A percentile compares a stretch with the other conserved stretches of the same genome.
phyloP scores from a whole-genome alignment of 352 stramenopile genomes.

The Elongisporangium prolatum region DNA sequence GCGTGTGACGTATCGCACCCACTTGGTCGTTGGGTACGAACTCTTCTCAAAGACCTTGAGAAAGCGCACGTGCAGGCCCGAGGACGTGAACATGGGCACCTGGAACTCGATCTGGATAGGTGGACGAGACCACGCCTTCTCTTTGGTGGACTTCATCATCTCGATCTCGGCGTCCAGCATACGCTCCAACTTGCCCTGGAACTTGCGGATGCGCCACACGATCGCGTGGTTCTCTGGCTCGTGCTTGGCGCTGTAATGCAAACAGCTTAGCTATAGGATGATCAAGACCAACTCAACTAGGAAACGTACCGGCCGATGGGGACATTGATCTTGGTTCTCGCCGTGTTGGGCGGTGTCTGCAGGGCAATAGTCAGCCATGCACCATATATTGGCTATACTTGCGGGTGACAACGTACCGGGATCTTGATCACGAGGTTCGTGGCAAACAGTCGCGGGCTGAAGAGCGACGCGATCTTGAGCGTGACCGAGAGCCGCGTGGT shows the following conservation, averaged over 20 bases:
- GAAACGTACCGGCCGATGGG: slow-evolving; percentile 75
- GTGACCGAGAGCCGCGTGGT: slow-evolving; percentile 75
- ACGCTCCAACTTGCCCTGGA: slow-evolving; percentile 93
- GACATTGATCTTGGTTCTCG: slow-evolving; percentile 94
- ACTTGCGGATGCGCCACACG: slow-evolving; percentile 97
- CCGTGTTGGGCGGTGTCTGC: slow-evolving; percentile 93
- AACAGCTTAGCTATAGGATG: no score
- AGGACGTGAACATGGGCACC: slow-evolving; percentile 98
- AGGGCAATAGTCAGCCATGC: background rate
- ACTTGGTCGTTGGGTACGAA: slow-evolving; percentile 97
- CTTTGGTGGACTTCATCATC: slow-evolving; percentile 95
- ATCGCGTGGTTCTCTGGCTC: slow-evolving; percentile 97
- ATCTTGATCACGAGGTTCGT: slow-evolving; percentile 97
- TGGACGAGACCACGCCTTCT: slow-evolving; percentile 95
- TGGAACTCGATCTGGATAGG: slow-evolving; percentile 98
- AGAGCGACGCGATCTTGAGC: slow-evolving; percentile 90
- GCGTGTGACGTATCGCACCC: slow-evolving; percentile 98
- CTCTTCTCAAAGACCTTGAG: slow-evolving; percentile 99
- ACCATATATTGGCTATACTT: slow-evolving; percentile 23
- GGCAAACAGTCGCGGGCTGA: slow-evolving; percentile 95
- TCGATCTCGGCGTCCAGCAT: slow-evolving; percentile 96
- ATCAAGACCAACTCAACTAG: background rate
- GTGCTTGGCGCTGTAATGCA: slow-evolving; percentile 88
- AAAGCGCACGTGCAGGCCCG: slow-evolving; percentile 97
- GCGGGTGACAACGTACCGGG: slow-evolving; percentile 33